Conservation (phyloP, 2,329 filamentous ascomycete species). For the Hyphodiscus sp. region DNA sequence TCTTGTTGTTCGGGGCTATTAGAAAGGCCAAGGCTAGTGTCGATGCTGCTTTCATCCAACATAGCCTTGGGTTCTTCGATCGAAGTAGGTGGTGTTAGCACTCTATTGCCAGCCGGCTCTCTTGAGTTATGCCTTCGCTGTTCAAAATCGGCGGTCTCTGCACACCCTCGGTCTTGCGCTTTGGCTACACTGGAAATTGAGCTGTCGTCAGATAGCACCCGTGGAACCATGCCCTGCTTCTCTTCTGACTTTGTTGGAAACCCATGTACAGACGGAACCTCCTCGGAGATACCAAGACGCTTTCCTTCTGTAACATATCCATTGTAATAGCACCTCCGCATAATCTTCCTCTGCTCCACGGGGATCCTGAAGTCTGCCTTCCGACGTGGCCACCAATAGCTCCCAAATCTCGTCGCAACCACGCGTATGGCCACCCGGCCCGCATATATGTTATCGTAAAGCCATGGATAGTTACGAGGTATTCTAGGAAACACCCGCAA, state of each 20-base stretch:
- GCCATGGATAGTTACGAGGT: slow-evolving; percentile 35
- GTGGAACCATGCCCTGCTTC: not conserved
- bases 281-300: not conserved
- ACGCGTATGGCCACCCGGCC: slow-evolving; percentile 36
- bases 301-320: slow-evolving; percentile 1
- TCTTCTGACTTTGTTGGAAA: slow-evolving; percentile 1
- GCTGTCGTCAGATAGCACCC: not conserved
- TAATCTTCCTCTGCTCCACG: not conserved
- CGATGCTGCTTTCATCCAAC: not conserved
- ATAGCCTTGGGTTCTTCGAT: not conserved
- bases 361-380: slow-evolving; percentile 7
- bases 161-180: not conserved
- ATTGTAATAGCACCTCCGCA: slow-evolving; percentile 2
- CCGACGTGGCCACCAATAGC: slow-evolving; percentile 25
- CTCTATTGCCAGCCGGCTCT: not conserved
- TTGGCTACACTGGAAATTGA: not conserved
- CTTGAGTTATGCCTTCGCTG: not conserved
- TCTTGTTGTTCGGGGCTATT: not conserved
- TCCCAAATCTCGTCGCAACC: slow-evolving; percentile 15
- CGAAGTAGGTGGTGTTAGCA: not conserved
- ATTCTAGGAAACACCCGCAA: slow-evolving; percentile 39
- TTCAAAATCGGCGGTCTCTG: not conserved
- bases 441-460: slow-evolving; percentile 32
- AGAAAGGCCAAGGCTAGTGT: not conserved
- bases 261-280: slow-evolving; percentile 8